Percentiles rank a stretch among this genome's conserved stretches.
Conservation (phyloP, 129 eudicot species). For the Pseudognaphalium luteoalbum region DNA sequence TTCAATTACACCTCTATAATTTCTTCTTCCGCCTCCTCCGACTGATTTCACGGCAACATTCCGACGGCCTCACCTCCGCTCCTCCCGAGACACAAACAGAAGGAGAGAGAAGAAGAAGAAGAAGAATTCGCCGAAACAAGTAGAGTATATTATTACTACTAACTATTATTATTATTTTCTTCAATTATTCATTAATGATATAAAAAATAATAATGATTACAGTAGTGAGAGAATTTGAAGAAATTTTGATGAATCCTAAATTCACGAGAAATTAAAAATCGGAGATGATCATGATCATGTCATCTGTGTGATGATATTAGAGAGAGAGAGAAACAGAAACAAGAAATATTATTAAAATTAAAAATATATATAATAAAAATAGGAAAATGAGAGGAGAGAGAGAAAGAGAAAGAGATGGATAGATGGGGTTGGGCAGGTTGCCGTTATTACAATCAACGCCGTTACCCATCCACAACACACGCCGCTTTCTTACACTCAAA, state of each 20-base stretch:
- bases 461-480: conserved; percentile 35
- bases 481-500: background rate
- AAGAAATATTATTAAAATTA: background rate
- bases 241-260: conserved; percentile 19
- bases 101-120: background rate
- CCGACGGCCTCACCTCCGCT: conserved; percentile 1
- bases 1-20: background rate
- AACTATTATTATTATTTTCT: background rate
- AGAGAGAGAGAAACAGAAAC: background rate
- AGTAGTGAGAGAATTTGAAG: no score
- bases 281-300: conserved; percentile 23
- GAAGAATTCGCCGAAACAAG: conserved; percentile 18
- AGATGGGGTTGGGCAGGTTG: conserved; percentile 27
- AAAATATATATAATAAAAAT: background rate
- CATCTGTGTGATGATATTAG: background rate
- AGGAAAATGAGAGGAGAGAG: background rate
- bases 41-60: conserved; percentile 23
- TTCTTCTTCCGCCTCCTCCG: background rate
- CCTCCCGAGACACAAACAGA: background rate
- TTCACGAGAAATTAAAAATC: conserved; percentile 23
- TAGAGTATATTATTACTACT: background rate
- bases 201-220: no score
- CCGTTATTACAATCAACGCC: conserved; percentile 39
- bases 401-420: background rate
- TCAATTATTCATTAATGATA: background rate